phyloP scores from a whole-genome alignment of 305 asterid genomes.

The Caryopteris hybrid region DNA sequence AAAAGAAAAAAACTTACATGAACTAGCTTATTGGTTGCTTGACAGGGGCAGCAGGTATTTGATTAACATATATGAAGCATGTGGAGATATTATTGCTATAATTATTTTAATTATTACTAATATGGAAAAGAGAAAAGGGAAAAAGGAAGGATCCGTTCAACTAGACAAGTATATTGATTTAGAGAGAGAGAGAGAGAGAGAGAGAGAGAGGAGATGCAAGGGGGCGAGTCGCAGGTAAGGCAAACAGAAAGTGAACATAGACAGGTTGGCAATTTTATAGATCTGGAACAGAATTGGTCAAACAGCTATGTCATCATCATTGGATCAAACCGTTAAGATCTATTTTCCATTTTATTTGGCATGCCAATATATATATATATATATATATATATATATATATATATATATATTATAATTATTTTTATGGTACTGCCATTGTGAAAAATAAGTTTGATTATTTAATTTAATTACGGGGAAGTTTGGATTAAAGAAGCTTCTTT shows the following conservation, averaged over 20 bases:
- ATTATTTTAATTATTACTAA: no score
- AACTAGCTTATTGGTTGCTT: slow-evolving; percentile 29
- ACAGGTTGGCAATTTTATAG: slow-evolving; percentile 34
- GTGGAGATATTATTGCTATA: background rate
- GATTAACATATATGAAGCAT: slow-evolving; percentile 29
- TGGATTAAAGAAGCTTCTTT: no score
- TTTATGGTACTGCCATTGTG: no score
- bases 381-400: no score
- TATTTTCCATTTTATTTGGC: no score
- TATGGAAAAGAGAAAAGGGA: background rate
- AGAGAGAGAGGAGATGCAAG: slow-evolving; percentile 21
- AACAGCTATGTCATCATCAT: slow-evolving; percentile 34
- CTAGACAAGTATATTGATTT: slow-evolving; percentile 6
- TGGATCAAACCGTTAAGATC: no score
- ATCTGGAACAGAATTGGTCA: slow-evolving; percentile 32
- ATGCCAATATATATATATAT: no score
- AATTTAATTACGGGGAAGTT: no score
- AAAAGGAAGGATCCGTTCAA: slow-evolving; percentile 28
- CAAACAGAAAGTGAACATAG: slow-evolving; percentile 22
- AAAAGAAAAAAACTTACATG: slow-evolving; percentile 43
- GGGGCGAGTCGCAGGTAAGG: slow-evolving; percentile 24
- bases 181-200: slow-evolving; percentile 13
- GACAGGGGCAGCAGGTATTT: slow-evolving; percentile 35
- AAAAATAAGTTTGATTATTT: no score
- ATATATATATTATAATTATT: no score